These are phyloP conservation scores for Nannizziopsis barbatae DNA, from an alignment of 2,329 filamentous ascomycete genomes.

Conservation along the genomic window DNA sequence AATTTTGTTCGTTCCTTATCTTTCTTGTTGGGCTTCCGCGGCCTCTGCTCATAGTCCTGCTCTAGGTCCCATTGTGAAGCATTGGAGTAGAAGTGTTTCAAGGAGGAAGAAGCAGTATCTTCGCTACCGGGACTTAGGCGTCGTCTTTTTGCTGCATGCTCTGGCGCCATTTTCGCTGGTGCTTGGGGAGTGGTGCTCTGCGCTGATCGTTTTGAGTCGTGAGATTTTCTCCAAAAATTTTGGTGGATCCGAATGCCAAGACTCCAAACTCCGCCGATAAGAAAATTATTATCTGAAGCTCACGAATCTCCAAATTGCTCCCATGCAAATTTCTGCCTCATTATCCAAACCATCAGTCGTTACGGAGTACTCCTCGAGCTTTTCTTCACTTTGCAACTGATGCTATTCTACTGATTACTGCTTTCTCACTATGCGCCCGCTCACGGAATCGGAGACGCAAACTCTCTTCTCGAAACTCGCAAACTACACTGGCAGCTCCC, in stretches of 20 bases:
- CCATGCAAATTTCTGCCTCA: not conserved
- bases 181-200: not conserved
- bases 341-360: not conserved
- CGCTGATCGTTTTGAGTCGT: not conserved
- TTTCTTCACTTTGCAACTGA: not conserved
- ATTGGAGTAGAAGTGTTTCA: conserved; percentile 55
- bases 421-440: conserved; percentile 55
- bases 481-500: conserved; percentile 76
- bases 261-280: conserved; percentile 3
- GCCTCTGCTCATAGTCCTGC: conserved; percentile 74
- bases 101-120: conserved; percentile 22
- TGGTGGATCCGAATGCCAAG: conserved; percentile 4
- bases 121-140: conserved; percentile 39
- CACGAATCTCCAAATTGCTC: not conserved
- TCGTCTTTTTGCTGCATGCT: conserved; percentile 40
- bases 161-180: conserved; percentile 29
- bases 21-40: conserved; percentile 68
- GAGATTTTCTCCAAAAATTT: conserved; percentile 4
- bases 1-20: conserved; percentile 62
- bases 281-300: conserved; percentile 5
- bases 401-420: not conserved
- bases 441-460: conserved; percentile 55
- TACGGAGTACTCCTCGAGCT: not conserved
- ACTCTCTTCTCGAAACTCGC: conserved; percentile 87
- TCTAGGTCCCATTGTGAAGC: conserved; percentile 82